These are phyloP conservation scores for Phaeophleospora eucalypticola DNA, from an alignment of 2,329 filamentous ascomycete genomes.

Conservation along the genomic window DNA sequence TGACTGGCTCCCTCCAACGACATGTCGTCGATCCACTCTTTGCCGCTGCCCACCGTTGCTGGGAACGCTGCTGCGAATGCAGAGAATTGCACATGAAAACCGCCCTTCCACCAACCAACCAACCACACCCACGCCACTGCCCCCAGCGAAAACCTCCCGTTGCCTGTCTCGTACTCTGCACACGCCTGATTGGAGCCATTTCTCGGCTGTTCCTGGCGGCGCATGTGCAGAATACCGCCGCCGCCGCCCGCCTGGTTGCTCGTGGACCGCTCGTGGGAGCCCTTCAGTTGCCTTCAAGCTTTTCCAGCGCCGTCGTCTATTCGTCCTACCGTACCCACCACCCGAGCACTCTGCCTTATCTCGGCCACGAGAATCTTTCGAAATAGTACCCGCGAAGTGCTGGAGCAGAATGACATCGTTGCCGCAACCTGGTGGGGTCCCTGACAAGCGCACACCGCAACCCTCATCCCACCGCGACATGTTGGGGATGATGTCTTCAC, in stretches of 20 bases:
- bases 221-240: too few relatives aligned
- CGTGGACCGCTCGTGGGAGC: slow-evolving; percentile 1
- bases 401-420: slow-evolving; percentile 23
- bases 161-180: too few relatives aligned
- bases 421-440: slow-evolving; percentile 17
- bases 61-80: too few relatives aligned
- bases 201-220: background rate
- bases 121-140: too few relatives aligned
- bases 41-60: too few relatives aligned
- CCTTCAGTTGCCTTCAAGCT: slow-evolving; percentile 4
- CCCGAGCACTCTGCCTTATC: slow-evolving; percentile 6
- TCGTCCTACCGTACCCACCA: background rate
- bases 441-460: slow-evolving; percentile 5
- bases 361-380: slow-evolving; percentile 9
- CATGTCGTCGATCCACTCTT: slow-evolving; percentile 14
- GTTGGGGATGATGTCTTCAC: slow-evolving; percentile 3
- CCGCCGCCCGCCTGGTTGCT: background rate
- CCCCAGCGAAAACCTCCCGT: too few relatives aligned
- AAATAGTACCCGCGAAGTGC: slow-evolving; percentile 1
- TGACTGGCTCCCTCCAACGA: slow-evolving; percentile 14
- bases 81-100: slow-evolving; percentile 4
- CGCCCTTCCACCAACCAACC: too few relatives aligned
- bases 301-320: background rate
- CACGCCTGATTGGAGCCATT: slow-evolving; percentile 3
- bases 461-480: background rate